Evolutionary conservation across 495 filamentous ascomycete species (phyloP), one percentile per base, ranked within the genome.

Genomic region (Xylaria palmicola): DNA sequence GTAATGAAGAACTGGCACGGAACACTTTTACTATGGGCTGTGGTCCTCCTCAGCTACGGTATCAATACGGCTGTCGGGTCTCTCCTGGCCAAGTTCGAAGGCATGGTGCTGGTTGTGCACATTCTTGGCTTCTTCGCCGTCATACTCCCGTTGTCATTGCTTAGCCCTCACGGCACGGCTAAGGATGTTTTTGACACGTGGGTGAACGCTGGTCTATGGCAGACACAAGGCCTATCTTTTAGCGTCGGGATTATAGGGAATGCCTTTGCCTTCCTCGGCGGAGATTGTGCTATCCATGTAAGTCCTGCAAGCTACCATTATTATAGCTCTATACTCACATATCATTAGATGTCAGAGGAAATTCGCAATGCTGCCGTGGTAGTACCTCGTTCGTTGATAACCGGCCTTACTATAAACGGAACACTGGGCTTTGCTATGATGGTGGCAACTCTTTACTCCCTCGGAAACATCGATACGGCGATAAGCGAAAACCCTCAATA

Each of bases 71-170:
- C 81, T 52, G 64, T 85, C 0, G 81, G 81, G 2, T 79, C 79
- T 32, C 73, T 77, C 19, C 74, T 88, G 34, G 85, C 87, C 0
- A 65, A 81, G 17, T 70, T 89, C 34, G 84, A 89, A 65, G 79
- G 73, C 2, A 51, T 85, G 17, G 81, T 87, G 45, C 67, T 89
- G 29, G 74, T 87, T 13, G 74, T 88, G 15, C 87, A 90, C 71
- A 68, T 88, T 19, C 68, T 82, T 17, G 85, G 84, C 1, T 80
- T 90, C 49, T 85, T 90, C 60, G 84, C 77, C 10, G 71, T 84
- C 51, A 79, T 88, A 39, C 69, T 89, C 36, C 81, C 84, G 0
- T 68, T 90, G 15, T 79, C 79, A 70, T 78, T 22, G 73, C 76
- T 86, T 47, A 76, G 77, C 9, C 78, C 80, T 6, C 75, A 75